Evolutionary conservation across 1,139 yeast species (phyloP).

Genomic region (Diutina pseudorugosa): DNA sequence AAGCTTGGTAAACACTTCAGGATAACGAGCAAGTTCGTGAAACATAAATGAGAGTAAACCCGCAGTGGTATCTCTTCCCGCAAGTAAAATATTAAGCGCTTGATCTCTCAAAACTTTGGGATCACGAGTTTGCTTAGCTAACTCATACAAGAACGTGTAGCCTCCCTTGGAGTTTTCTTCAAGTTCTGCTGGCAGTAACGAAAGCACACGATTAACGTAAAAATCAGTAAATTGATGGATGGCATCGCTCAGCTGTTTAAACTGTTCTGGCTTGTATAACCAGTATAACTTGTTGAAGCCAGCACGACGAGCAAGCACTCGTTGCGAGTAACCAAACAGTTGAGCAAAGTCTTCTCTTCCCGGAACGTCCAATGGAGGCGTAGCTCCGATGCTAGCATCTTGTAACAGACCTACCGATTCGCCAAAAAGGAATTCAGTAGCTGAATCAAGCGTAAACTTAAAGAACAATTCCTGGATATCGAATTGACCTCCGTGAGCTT

Average conservation of each 20-base stretch:
- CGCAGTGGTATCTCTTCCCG: conserved; percentile 51
- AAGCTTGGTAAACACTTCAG: conserved; percentile 25
- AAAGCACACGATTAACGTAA: conserved; percentile 16
- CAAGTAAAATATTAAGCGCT: conserved; percentile 37
- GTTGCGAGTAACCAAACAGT: conserved; percentile 8
- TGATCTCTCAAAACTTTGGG: conserved; percentile 39
- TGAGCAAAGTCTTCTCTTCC: conserved; percentile 6
- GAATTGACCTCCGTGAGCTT: conserved; percentile 9
- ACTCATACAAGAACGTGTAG: conserved; percentile 38
- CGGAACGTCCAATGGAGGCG: neutral
- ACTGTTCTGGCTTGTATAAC: conserved; percentile 6
- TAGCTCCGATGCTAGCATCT: neutral
- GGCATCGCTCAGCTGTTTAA: conserved; percentile 12
- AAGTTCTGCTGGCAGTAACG: conserved; percentile 16
- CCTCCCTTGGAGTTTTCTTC: conserved; percentile 28
- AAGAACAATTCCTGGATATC: conserved; percentile 22
- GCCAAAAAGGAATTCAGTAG: conserved; percentile 10
- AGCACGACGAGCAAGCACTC: conserved; percentile 6
- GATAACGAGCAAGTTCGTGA: conserved; percentile 34
- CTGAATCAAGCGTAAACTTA: conserved; percentile 10
- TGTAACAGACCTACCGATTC: conserved; percentile 9
- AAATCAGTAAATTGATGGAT: conserved; percentile 25
- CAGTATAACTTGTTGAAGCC: conserved; percentile 8
- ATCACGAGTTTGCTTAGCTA: conserved; percentile 38
- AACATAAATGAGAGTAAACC: conserved; percentile 36